These are phyloP conservation scores for Phaeodactylum tricornutum DNA, from an alignment of 108 stramenopile species.

Conservation along the genomic window DNA sequence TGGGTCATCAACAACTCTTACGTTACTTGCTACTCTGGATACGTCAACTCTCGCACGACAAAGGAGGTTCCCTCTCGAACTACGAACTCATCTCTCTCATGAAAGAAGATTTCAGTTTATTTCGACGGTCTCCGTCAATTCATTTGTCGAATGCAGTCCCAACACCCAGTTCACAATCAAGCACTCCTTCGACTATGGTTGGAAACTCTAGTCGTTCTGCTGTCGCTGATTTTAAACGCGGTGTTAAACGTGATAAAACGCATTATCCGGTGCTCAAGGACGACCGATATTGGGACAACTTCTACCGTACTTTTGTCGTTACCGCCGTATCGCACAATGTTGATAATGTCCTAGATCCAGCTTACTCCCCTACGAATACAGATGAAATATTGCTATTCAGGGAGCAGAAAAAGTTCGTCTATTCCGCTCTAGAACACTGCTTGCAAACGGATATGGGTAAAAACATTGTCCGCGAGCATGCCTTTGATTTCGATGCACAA, in stretches of 20 bases:
- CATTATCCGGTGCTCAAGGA: slow-evolving; percentile 9
- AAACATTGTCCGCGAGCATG: not conserved
- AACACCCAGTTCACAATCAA: no score
- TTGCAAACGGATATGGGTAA: slow-evolving; percentile 1
- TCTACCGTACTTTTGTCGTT: not conserved
- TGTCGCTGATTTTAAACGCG: slow-evolving; percentile 3
- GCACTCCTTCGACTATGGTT: no score
- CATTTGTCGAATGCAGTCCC: no score
- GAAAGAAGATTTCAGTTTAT: no score
- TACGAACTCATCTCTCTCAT: no score
- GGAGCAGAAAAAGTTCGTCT: not conserved
- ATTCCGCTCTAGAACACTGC: not conserved
- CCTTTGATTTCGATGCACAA: slow-evolving; percentile 6
- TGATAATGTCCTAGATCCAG: slow-evolving; percentile 2
- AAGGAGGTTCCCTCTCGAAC: no score
- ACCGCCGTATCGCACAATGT: slow-evolving; percentile 3
- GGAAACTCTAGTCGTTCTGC: no score
- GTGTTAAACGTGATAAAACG: slow-evolving; percentile 11
- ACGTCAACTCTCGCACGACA: no score
- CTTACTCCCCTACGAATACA: slow-evolving; percentile 3
- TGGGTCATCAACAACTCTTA: no score
- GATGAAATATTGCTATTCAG: not conserved
- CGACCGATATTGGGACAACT: slow-evolving; percentile 7
- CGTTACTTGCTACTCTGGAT: no score
- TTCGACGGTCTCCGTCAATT: no score